Conservation (phyloP, 352 stramenopile species). For the Phytophthora citricola region DNA sequence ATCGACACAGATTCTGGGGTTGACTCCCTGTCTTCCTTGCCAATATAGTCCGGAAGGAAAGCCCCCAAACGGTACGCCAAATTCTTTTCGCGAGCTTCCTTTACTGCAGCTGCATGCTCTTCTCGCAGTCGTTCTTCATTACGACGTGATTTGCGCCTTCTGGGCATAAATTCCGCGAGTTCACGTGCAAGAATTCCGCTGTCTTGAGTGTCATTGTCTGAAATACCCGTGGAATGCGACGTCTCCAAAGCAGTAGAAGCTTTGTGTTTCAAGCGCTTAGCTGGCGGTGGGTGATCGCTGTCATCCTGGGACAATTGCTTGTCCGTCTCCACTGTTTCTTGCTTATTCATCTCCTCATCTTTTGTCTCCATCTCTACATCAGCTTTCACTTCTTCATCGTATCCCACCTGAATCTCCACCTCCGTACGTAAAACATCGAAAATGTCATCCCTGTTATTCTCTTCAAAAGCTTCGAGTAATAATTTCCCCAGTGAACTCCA, state of each 20-base stretch:
- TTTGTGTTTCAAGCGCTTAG: conserved; percentile 25
- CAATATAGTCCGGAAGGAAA: conserved; percentile 42
- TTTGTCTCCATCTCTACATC: conserved; percentile 6
- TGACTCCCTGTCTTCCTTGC: conserved; percentile 10
- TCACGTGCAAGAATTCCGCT: conserved; percentile 36
- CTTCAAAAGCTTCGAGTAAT: conserved; percentile 70
- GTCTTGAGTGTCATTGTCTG: conserved; percentile 59
- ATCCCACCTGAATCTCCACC: conserved; percentile 37
- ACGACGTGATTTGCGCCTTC: conserved; percentile 66
- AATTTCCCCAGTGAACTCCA: conserved; percentile 66
- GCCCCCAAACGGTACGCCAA: conserved; percentile 56
- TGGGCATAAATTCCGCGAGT: conserved; percentile 32
- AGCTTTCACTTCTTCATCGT: conserved; percentile 17
- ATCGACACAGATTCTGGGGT: conserved; percentile 16
- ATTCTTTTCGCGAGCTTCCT: conserved; percentile 65
- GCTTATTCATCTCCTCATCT: conserved; percentile 1
- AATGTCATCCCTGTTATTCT: conserved; percentile 43
- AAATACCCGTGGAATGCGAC: conserved; percentile 14
- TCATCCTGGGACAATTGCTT: conserved; percentile 8
- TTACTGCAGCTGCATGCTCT: conserved; percentile 71
- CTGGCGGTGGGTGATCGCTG: conserved; percentile 4
- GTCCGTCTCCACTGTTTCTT: conserved; percentile 1
- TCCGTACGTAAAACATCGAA: conserved; percentile 24
- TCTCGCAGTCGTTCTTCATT: conserved; percentile 72
- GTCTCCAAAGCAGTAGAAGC: conserved; percentile 17